These are phyloP conservation scores for Colletotrichum melonis DNA, from an alignment of 2,329 filamentous ascomycete species.

Conservation along the genomic window DNA sequence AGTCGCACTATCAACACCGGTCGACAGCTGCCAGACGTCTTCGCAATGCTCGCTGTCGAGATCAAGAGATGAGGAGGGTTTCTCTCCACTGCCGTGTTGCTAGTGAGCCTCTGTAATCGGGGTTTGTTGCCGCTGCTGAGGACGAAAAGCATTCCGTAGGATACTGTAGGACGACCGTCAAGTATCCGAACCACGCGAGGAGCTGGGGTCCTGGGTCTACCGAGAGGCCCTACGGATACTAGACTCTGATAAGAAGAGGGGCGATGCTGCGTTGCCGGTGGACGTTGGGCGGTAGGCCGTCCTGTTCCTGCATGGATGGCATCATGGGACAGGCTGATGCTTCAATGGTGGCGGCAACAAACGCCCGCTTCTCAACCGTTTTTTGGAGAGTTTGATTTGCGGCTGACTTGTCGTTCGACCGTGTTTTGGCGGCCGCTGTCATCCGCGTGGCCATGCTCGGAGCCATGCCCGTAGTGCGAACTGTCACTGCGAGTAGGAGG, in stretches of 20 bases:
- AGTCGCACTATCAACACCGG: constrained; percentile 3
- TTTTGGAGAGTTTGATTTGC: neutral
- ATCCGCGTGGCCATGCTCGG: neutral
- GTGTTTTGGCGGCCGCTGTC: neutral
- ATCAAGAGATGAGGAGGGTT: neutral
- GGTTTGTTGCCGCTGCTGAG: neutral
- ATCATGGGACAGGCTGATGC: constrained; percentile 13
- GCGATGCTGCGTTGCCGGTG: constrained; percentile 34
- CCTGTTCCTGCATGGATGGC: constrained; percentile 23
- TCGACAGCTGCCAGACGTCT: constrained; percentile 1
- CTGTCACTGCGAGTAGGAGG: neutral
- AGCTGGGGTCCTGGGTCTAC: constrained; percentile 1
- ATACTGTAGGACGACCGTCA: neutral
- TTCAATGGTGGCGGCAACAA: neutral
- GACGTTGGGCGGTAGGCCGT: constrained; percentile 12
- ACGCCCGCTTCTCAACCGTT: constrained; percentile 5
- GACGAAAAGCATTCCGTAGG: neutral
- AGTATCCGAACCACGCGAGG: constrained; percentile 9
- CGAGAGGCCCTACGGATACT: constrained; percentile 5
- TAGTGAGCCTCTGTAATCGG: neutral
- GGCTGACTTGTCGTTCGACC: neutral
- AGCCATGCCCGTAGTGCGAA: neutral
- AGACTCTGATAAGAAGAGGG: constrained; percentile 31
- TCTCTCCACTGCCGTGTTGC: constrained; percentile 2
- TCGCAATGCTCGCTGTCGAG: neutral